Evolutionary conservation across 495 filamentous ascomycete species (phyloP), one percentile per base, ranked within the genome.

Genomic region (Copromyces sp.): DNA sequence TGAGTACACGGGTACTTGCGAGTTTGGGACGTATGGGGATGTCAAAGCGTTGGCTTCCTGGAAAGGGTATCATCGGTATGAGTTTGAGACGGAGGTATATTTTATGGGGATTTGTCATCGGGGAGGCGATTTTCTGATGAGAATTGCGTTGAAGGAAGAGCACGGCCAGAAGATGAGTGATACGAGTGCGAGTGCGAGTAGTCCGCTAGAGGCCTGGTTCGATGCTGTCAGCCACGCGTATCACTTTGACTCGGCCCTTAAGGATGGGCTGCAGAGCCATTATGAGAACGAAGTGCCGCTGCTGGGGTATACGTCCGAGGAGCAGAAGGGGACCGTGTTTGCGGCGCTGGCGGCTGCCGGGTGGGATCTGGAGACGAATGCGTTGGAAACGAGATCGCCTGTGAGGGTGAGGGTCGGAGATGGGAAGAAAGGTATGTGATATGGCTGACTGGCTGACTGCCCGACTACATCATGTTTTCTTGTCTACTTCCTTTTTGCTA

Each of bases 191-290:
- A 32, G 24, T 8, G 85, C 84, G 38, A 82, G 80, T 0, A 79
- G 85, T 24, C 88, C 90, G 72, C 78, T 94, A 2, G 87, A 87
- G 78, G 93, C 91, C 9, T 97, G 92, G 93, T 84, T 86, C 65
- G 90, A 94, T 75, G 93, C 90, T 8, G 84, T 94, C 7, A 82
- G 89, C 44, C 82, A 88, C 41, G 88, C 88, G 17, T 81, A 79
- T 65, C 77, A 81, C 73, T 81, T 80, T 35, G 80, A 79, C 69
- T 75, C 75, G 69, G 78, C 76, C 37, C 75, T 81, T 24, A 80
- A 80, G 74, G 79, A 81, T 39, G 80, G 80, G 4, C 65, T 76
- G 53, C 71, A 79, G 39, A 79, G 76, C 35, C 76, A 79, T 16
- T 78, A 78, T 35, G 79, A 82, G 70, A 80, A 80, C 20, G 78